Base-by-base conservation (phyloP, 352 stramenopile genomes). In the Phytophthora chlamydospora region DNA sequence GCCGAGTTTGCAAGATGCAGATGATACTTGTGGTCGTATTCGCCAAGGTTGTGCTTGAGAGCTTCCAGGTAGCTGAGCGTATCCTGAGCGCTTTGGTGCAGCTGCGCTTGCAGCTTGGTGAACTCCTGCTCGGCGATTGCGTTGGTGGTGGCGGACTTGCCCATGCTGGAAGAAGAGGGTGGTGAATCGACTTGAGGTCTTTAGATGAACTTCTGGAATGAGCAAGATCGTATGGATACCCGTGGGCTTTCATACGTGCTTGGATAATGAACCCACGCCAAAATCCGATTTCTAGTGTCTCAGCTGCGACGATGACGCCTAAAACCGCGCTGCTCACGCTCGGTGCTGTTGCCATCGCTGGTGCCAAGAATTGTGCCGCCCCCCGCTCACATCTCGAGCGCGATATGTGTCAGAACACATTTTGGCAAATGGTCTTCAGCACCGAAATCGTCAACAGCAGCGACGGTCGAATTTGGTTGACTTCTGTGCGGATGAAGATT, bases 21-120 rank as follows among this genome's bases (percentile, higher is more conserved):
- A 10, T 70, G 60, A 14, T 67, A 34, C 16, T 67, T 62, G 43
- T 70, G 58, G 39, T 74, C 60, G n/a, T 63, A 70, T 5, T 63
- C 54, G 8, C 19, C n/a, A 6, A 74, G 60, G 3, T 11, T 62
- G 45, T 57, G 60, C 48, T 74, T 74, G 4, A 71, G 48, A 11
- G 54, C 48, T 21, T 74, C 66, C 33, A 74, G 24, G 39, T 71
- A 74, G 4, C 33, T 54, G 33, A 52, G 2, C 0, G 43, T 46
- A 17, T 64, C 50, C 2, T 71, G 55, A 0, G 47, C 55, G 38
- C 61, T 65, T 58, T 75, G 66, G 29, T 71, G 58, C 31, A 75
- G 39, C 12, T 64, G 66, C 13, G 61, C 41, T 21, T 67, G 61
- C 29, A 75, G 45, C 33, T 71, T 75, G 16, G 56, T 61, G 31